Base-by-base conservation (phyloP, 495 filamentous ascomycete species). In the Penicillium crystallinum region DNA sequence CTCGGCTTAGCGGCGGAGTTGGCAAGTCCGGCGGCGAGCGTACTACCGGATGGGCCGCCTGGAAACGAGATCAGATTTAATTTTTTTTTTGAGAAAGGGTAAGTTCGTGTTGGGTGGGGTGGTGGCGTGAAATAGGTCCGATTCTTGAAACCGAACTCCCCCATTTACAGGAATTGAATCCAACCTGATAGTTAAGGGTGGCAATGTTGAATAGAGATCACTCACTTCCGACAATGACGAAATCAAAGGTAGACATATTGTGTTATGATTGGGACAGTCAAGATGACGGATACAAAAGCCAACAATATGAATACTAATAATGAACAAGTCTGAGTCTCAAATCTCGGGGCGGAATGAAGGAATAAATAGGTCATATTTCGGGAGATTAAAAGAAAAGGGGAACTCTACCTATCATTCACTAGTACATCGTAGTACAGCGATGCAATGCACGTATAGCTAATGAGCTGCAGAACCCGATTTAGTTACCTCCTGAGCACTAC, bases 151-250 rank as follows among this genome's bases (percentile, higher is more conserved):
- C 7, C 23, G 23, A 7, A 27, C 23, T 27, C 7, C 23, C 7
- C 23, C 23, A 27, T 27, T 27, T 27, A 27, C 23, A 27, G 23
- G 7, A 7, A 27, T 27, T 7, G n/a, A n/a, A n/a, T n/a, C n/a
- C n/a, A 12, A 35, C 33, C 33, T 8, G 25, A 29, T 29, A 4
- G 25, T 4, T 4, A 8, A 4, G 25, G 25, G 8, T 4, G 4
- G 25, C 25, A 40, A 35, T 19, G 18, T 11, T 12, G n/a, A 41
- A 15, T n/a, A 6, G 25, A 15, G 21, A 42, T 43, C 25, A 70
- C 74, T 55, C 62, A 79, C 77, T 72, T 17, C 79, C 79, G 23
- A 82, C 75, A 10, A 82, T 53, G 51, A 82, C 72, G 56, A 82
- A 82, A 45, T 81, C 78, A 42, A 50, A 60, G 15, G 52, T 43